Evolutionary conservation across 2,329 filamentous ascomycete species (phyloP).

Genomic region (Rhynchosporium secalis): DNA sequence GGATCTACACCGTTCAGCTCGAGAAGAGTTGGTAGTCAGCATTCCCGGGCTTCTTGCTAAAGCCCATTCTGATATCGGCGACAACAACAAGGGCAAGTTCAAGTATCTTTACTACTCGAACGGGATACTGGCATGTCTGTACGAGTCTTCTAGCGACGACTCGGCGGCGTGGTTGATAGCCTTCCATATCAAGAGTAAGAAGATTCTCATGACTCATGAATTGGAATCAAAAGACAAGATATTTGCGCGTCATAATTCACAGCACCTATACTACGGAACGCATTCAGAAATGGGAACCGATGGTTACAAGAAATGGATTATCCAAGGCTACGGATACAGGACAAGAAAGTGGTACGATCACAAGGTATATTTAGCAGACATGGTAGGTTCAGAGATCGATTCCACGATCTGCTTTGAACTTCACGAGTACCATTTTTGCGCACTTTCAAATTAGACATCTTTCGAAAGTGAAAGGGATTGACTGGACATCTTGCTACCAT

Average conservation of each 20-base stretch:
- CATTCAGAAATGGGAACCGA: constrained; percentile 55
- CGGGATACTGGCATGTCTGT: constrained; percentile 58
- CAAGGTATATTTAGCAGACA: constrained; percentile 54
- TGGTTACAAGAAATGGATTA: constrained; percentile 62
- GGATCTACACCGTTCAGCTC: constrained; percentile 52
- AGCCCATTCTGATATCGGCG: constrained; percentile 42
- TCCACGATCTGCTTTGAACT: constrained; percentile 72
- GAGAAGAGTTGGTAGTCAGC: constrained; percentile 56
- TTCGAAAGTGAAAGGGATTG: constrained; percentile 61
- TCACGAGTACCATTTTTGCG: constrained; percentile 65
- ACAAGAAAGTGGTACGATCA: constrained; percentile 44
- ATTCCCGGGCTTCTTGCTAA: constrained; percentile 46
- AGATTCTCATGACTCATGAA: constrained; percentile 45
- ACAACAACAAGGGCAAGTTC: constrained; percentile 47
- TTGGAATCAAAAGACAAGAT: constrained; percentile 54
- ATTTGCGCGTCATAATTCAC: constrained; percentile 64
- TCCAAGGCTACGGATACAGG: constrained; percentile 54
- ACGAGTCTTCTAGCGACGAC: constrained; percentile 45
- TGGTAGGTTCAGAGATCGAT: constrained; percentile 65
- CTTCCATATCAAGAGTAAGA: constrained; percentile 45
- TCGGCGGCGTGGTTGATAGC: constrained; percentile 55
- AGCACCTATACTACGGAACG: constrained; percentile 66
- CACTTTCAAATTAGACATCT: constrained; percentile 64
- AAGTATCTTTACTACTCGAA: constrained; percentile 57
- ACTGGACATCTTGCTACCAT: constrained; percentile 70